Evolutionary conservation across 116 monocot genomes (phyloP), one percentile per base, ranked within the genome.

Genomic region (Papilionanthe hybrid): DNA sequence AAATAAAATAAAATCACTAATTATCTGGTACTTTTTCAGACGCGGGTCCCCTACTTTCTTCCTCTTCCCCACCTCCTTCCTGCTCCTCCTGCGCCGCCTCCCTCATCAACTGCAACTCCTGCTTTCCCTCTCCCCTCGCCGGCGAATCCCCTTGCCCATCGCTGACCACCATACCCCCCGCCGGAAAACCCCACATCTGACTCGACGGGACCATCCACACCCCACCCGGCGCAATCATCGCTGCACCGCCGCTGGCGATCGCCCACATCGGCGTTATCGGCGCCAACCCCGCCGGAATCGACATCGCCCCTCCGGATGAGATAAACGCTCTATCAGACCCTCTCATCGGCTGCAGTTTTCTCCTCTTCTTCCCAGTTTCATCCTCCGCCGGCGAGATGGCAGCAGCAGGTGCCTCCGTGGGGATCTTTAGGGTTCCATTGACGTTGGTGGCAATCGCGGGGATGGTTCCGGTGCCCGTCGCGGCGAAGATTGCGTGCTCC

Each of bases 401-500:
- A 27, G 84, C 23, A n/a, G 82, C 29, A 2, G 88, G 81, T 0
- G 92, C 80, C 82, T 90, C 79, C 23, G 90, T 83, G 23, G 90
- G 92, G 78, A 92, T 86, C 78, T 84, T 86, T 28, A 93, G 81
- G 20, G 89, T 80, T 17, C 91, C 91, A 48, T 85, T 87, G 41
- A 91, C 91, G 41, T 81, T 86, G 66, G 89, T 87, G 28, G 91
- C 89, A 78, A 91, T 93, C 55, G 91, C 91, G 2, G 93, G 93
- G 22, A 93, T 74, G 17, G 91, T 93, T 27, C 93, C 93, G 0
- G 91, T 93, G 1, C 93, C 93, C 15, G 91, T 93, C 45, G 93
- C 91, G 27, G 91, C 91, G 63, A 93, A 83, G 82, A 93, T 91
- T 19, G 93, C 91, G 18, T 87, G 91, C 83, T 93, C 93, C 5